These are phyloP conservation scores for Lentinula guzmanii DNA, from an alignment of 768 basidiomycete genomes.

Conservation along the genomic window DNA sequence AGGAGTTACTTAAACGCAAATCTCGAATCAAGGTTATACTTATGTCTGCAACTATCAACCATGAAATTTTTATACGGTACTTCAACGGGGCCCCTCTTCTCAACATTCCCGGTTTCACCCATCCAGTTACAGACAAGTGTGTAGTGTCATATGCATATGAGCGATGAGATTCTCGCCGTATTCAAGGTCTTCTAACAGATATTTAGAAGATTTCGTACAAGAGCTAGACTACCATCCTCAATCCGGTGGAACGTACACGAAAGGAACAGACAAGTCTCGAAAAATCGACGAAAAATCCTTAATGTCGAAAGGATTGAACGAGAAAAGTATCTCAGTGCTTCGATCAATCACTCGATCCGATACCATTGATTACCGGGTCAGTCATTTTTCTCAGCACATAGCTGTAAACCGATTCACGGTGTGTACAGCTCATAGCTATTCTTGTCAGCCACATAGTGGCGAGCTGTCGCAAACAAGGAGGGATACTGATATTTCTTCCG, in stretches of 20 bases:
- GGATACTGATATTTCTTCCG: conserved; percentile 84
- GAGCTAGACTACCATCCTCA: conserved; percentile 47
- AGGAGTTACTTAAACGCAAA: conserved; percentile 64
- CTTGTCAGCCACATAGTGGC: conserved; percentile 59
- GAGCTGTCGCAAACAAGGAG: conserved; percentile 43
- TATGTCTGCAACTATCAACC: conserved; percentile 96
- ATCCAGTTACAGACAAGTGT: conserved; percentile 73
- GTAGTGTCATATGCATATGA: conserved; percentile 13
- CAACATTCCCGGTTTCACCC: conserved; percentile 76
- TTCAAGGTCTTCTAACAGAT: conserved; percentile 33
- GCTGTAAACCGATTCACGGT: neutral
- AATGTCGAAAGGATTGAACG: conserved; percentile 45
- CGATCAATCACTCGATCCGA: conserved; percentile 56
- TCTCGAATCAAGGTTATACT: conserved; percentile 70
- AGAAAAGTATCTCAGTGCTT: conserved; percentile 42
- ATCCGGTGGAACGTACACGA: conserved; percentile 20
- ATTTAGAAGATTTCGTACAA: conserved; percentile 76
- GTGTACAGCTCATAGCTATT: conserved; percentile 53
- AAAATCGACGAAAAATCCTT: conserved; percentile 43
- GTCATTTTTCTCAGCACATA: neutral
- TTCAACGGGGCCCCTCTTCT: conserved; percentile 78
- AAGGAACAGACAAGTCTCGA: conserved; percentile 29
- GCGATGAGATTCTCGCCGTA: neutral
- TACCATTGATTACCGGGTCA: conserved; percentile 69
- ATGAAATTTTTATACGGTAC: conserved; percentile 77